Evolutionary conservation across 176 grass and related monocot species (phyloP), one percentile per base, ranked within the genome.

Genomic region (Zoysia pacifica): DNA sequence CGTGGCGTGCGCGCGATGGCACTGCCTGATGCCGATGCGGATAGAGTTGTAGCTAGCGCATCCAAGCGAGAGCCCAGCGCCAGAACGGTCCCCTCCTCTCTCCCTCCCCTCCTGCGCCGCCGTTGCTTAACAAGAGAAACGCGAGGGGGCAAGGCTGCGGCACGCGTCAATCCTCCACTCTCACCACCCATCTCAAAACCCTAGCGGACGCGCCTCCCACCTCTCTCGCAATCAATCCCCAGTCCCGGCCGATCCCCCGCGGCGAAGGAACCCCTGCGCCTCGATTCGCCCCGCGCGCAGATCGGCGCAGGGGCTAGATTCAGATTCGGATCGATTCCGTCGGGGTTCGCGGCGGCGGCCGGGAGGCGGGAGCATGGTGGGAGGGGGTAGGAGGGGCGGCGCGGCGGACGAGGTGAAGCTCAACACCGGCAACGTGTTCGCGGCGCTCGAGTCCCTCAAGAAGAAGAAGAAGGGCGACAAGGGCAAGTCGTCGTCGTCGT

Each of bases 401-500:
- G 87, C 79, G 44, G 83, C 91, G 75, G 95, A 93, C 4, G 83
- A 93, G 40, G 37, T 89, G n/a, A 98, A 86, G 84, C 89, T 98
- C 81, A 91, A 82, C 81, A 98, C 83, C 65, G 86, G 77, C 46
- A 98, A 98, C 88, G 92, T 98, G 53, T 98, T 94, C 80, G 95
- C 95, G 16, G 95, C 95, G 65, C 92, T 98, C 62, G 95, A 98
- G 62, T 89, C 90, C 16, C 92, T 98, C 18, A 98, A 98, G 90
- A 98, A 94, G 95, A 97, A 97, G 87, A 98, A 94, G 92, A 98
- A 93, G 78, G 91, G 85, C 11, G 89, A 94, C 77, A 88, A 79
- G 72, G 86, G 74, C 0, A 93, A 85, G 74, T 90, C 90, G 18
- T 79, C 80, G 0, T 76, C 80, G 0, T 58, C 55, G 55, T 85